phyloP scores from a whole-genome alignment of 2,329 filamentous ascomycete genomes.

The Xylariaceae sp. region DNA sequence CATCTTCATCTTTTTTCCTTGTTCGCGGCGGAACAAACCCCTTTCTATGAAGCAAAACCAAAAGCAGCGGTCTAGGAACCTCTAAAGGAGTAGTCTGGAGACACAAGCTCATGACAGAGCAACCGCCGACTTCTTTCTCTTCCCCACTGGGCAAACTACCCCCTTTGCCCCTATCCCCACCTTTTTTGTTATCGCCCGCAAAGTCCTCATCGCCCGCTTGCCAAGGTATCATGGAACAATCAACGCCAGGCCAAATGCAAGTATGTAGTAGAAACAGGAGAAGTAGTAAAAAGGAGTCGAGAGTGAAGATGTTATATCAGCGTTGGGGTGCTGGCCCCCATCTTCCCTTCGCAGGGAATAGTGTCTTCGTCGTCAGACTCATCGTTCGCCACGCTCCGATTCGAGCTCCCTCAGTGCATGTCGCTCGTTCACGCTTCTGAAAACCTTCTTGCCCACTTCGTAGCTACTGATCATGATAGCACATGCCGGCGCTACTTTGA shows the following conservation, averaged over 20 bases:
- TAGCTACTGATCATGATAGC: conserved; percentile 99
- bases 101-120: background rate
- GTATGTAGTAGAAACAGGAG: conserved; percentile 9
- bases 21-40: background rate
- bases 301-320: conserved; percentile 15
- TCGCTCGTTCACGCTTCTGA: conserved; percentile 64
- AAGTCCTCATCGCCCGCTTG: conserved; percentile 7
- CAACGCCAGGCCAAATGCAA: conserved; percentile 26
- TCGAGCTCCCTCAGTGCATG: conserved; percentile 27
- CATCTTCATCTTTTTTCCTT: background rate
- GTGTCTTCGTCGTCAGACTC: background rate
- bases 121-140: background rate
- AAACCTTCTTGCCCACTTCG: conserved; percentile 88
- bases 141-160: background rate
- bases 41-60: background rate
- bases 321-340: background rate
- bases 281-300: conserved; percentile 16
- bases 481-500: conserved; percentile 94
- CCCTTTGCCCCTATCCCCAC: background rate
- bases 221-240: conserved; percentile 27
- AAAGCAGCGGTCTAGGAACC: background rate
- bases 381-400: conserved; percentile 1
- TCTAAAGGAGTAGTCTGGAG: background rate
- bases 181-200: conserved; percentile 6
- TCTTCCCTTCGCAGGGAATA: background rate